Evolutionary conservation across 257 asterid species (phyloP), one percentile per base, ranked within the genome.

Genomic region (Solanum rostratum): DNA sequence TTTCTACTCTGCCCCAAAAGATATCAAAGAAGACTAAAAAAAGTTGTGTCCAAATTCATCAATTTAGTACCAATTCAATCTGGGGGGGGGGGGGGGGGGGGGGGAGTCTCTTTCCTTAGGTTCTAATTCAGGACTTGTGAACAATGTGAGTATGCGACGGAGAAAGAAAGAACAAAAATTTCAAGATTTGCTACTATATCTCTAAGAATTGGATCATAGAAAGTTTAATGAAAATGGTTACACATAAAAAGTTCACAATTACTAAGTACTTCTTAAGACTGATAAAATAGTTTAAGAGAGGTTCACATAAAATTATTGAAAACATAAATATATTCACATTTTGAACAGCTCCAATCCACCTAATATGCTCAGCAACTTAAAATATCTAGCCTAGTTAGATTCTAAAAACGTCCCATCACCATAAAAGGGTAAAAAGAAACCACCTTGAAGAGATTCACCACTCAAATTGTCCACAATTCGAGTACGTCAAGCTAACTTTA

Each of bases 401-500:
- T 85, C 86, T 83, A 55, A 84, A 60, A 81, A 84, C 8, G 43
- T 27, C 30, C 46, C 29, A 62, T 41, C 83, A 85, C 29, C 33
- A 66, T 55, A 68, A 66, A 66, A 24, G 50, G 22, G 20, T 4
- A 69, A 79, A 84, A 53, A 54, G 80, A 62, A 85, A 83, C 50
- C 81, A 89, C 49, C 39, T 29, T 57, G 88, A 80, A 71, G 73
- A 84, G 70, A 83, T 74, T 85, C 82, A 74, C 53, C 89, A 43
- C 81, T 83, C 70, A 84, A 85, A 84, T 45, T 55, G 37, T 29
- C 79, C 73, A 80, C 14, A 49, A 27, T 45, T 50, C 2, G 33
- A 79, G 50, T 69, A 84, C 37, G 66, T 50, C 55, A 71, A 30
- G 45, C 49, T 85, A 81, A 45, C 84, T 53, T 20, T 87, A 50